Base-by-base conservation (phyloP, 2,329 filamentous ascomycete species). In the Drechslera avenae region DNA sequence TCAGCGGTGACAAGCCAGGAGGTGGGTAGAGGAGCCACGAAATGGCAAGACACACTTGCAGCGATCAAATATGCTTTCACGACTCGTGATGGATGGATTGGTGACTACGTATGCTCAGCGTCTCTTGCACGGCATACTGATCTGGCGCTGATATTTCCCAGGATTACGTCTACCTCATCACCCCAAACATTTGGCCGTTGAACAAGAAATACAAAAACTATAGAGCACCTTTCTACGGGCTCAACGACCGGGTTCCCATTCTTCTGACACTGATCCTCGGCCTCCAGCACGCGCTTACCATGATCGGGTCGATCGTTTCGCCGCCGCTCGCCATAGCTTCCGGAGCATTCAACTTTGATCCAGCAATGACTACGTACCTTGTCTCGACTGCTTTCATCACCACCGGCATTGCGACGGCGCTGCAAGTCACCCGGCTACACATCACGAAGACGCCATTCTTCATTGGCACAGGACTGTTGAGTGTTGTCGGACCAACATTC, bases 1-100 rank as follows among this genome's bases (percentile, higher is more conserved):
- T 58, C 54, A 12, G 32, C 42, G 17, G 37, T 51, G 21, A 17
- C 36, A 5, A 51, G 52, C 19, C 40, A 52, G 10, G 51, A 47
- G 18, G 31, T 19, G 26, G 36, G 18, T 7, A 54, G 26, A 4
- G 45, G 47, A 16, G 48, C 31, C 10, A 39, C 31, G 6, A 52
- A 39, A 53, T 56, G 57, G 55, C 41, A 52, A 23, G 39, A 45
- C 14, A 56, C 43, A 17, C 28, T 57, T 16, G 40, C 48, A 3
- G 54, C 58, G 18, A 28, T 59, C 36, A 72, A 67, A 49, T 65
- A 71, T 49, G 69, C 69, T 13, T 69, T 75, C 40, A 68, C 67
- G 3, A 72, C 66, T 37, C 66, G 63, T 34, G 71, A 73, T 56
- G 71, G 73, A 2, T 76, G 72, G 71, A 46, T 75, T 40, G 73